Evolutionary conservation across 1,284 basidiomycete species (phyloP), one percentile per base, ranked within the genome.

Genomic region (Rhizoctonia solani): DNA sequence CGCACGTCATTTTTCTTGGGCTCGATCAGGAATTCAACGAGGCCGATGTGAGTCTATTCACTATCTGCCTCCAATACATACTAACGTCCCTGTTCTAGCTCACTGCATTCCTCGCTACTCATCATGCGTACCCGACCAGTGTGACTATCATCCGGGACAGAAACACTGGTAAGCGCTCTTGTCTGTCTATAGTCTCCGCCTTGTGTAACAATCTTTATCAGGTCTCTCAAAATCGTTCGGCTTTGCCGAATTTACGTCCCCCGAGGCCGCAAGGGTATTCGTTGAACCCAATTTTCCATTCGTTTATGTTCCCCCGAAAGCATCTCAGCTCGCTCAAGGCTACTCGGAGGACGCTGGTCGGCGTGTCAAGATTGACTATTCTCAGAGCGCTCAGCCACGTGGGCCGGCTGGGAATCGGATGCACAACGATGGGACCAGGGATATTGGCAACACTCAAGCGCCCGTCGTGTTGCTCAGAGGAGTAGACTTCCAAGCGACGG

Each of bases 81-180:
- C 30, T 39, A 32, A 16, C 37, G 46, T 67, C 46, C 21, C 14
- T 19, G 37, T 61, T 39, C 34, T 79, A 93, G 90, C 84, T 93
- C 74, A 87, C 89, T 79, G 85, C 87, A 67, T 92, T 87, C 77
- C 85, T 95, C 70, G 81, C 85, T 68, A 83, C 82, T 69, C 83
- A 89, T 75, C 87, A 87, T 71, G 90, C 85, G 79, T 84, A 80
- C 75, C 81, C 90, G 73, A 89, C 92, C 78, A 89, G 88, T 71
- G 90, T 92, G 74, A 95, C 92, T 73, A 93, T 98, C 72, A 94
- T 95, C 77, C 87, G 90, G 82, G 95, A 97, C 78, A 89, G 90
- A 84, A 83, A 85, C 83, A 88, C 92, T 86, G 93, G 90, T 89
- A 92, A 80, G 83, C 89, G 89, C 84, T 83, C 85, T 86, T 86